Base-by-base conservation (phyloP, 2,329 filamentous ascomycete species). In the Ascochyta lentis region DNA sequence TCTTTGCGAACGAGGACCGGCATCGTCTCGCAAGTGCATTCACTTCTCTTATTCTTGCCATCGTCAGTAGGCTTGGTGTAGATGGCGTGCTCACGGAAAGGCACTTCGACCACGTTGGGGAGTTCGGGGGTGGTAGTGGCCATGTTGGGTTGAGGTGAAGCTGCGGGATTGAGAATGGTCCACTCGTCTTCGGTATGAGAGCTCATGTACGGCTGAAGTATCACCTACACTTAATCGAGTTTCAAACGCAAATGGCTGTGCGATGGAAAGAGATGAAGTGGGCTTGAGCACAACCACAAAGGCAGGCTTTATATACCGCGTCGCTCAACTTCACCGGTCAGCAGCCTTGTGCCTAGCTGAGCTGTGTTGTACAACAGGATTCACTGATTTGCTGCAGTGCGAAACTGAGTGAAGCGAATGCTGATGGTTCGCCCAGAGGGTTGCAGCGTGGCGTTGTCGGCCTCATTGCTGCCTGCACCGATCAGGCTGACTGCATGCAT, bases 161-260 rank as follows among this genome's bases (percentile, higher is more conserved):
- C 16, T 22, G 27, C 54, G 35, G 46, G 54, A 38, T 58, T 48
- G 37, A 68, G 53, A 41, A 62, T 16, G 33, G 61, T 60, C 64
- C 63, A 68, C 54, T 64, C 60, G 38, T 61, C 52, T 4, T 64
- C 63, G n/a, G 47, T 54, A 10, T 52, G 34, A n/a, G 57, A 54
- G 59, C 49, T 63, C 64, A 68, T 68, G 47, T 58, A 66, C 22
- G 23, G 15, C 6, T 34, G n/a, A 44, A 31, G 5, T 24, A 16
- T 7, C 3, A n/a, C n/a, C 10, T 7, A 41, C 23, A 41, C 13
- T 27, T n/a, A 3, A 26, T 3, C 1, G 10, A n/a, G 15, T 16
- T 6, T n/a, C 6, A 26, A 24, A 23, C 34, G 9, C 2, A 19
- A 37, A 19, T 19, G 8, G 16, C n/a, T n/a, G 35, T 13, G 10